These are phyloP conservation scores for Plenodomus biglobosus DNA, from an alignment of 2,329 filamentous ascomycete genomes.

Conservation along the genomic window DNA sequence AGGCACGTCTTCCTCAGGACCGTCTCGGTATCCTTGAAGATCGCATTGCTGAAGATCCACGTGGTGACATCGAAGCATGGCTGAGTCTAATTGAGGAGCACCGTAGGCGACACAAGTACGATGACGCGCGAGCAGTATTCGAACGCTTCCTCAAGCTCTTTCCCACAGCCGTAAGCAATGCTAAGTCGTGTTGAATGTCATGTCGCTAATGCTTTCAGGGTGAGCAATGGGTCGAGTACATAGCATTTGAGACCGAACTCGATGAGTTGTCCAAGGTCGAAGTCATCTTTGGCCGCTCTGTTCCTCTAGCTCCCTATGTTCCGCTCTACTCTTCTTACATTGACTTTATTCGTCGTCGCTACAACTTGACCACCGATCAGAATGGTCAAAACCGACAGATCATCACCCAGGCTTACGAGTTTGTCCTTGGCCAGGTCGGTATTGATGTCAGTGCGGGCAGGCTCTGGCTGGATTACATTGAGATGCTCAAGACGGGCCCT, in stretches of 20 bases:
- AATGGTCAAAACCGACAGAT: constrained; percentile 74
- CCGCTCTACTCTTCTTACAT: constrained; percentile 91
- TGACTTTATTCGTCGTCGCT: constrained; percentile 89
- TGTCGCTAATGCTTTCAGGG: constrained; percentile 65
- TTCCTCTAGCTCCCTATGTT: constrained; percentile 78
- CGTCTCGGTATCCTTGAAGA: constrained; percentile 81
- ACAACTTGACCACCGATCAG: constrained; percentile 80
- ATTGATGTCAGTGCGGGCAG: constrained; percentile 86
- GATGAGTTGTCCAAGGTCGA: constrained; percentile 82
- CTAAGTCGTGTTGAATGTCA: constrained; percentile 5
- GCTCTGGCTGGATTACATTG: constrained; percentile 93
- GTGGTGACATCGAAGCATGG: constrained; percentile 92
- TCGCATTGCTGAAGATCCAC: constrained; percentile 86
- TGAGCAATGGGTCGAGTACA: constrained; percentile 86
- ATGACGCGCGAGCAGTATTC: constrained; percentile 77
- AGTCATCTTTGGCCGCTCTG: constrained; percentile 76
- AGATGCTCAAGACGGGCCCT: constrained; percentile 86
- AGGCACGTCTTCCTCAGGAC: constrained; percentile 68
- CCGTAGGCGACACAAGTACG: constrained; percentile 76
- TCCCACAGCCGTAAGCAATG: constrained; percentile 77
- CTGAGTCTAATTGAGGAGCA: constrained; percentile 82
- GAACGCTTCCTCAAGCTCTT: constrained; percentile 86
- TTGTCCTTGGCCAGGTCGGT: constrained; percentile 85
- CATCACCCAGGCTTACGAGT: constrained; percentile 85
- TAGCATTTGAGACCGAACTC: constrained; percentile 84